Base-by-base conservation (phyloP, 108 stramenopile species). In the Aurantiochytrium sp. region DNA sequence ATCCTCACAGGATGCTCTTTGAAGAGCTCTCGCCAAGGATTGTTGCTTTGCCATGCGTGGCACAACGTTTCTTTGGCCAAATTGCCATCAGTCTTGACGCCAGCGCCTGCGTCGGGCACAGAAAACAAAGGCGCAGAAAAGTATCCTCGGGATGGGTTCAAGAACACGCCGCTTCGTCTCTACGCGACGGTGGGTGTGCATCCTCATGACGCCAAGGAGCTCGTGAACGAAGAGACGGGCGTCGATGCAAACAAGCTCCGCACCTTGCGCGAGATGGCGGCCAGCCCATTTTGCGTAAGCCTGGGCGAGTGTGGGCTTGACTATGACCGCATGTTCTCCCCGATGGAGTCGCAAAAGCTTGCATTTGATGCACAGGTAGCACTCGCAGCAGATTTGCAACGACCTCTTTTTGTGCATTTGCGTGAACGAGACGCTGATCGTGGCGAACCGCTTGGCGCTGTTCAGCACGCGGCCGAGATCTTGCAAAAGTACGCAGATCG, bases 301-400 rank as follows among this genome's bases (percentile, higher is more conserved):
- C 23, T 89, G 6, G 89, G 89, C 57, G 89, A 89, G 49, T 89
- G 89, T 72, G 89, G 89, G 5, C 87, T 89, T n/a, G 89, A 89
- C 89, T 89, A 87, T 58, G 87, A 89, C 59, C 72, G 89, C 53
- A 89, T 87, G 83, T 89, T 89, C 87, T 87, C 83, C 25, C 87
- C 89, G 29, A 71, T 60, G 53, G 89, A 89, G 59, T 5, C 58
- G 45, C 89, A 89, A 44, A 18, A 23, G 58, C 42, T 6, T 4
- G 89, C 72, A 4, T 89, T 89, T 28, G 72, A 51, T 4, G 89
- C 89, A 12, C 89, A 89, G 73, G 71, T 44, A 14, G 53, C 57
- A 5, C 89, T 89, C 8, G 89, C 89, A 4, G 55, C 35, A 4
- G 72, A 83, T 5, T 44, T 89, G 23, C 42, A 44, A 5, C 25